These are phyloP conservation scores for Ascochyta rabiei DNA, from an alignment of 2,329 filamentous ascomycete genomes.

Conservation along the genomic window DNA sequence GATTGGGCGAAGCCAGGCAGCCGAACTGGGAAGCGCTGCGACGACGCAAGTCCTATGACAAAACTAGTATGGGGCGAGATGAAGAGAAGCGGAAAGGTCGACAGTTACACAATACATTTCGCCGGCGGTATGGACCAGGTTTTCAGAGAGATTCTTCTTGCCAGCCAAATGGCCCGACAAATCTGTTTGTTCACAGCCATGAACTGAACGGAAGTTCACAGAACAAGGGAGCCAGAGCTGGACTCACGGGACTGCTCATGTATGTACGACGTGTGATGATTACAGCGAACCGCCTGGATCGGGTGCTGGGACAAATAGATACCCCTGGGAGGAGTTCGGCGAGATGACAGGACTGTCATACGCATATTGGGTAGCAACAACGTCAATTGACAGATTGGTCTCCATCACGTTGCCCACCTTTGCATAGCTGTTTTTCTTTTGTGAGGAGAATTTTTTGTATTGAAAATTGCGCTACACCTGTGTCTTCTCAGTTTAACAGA, in stretches of 20 bases:
- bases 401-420: not conserved
- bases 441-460: not conserved
- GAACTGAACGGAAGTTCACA: slow-evolving; percentile 23
- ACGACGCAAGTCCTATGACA: slow-evolving; percentile 36
- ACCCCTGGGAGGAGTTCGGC: not conserved
- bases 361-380: not conserved
- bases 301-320: not conserved
- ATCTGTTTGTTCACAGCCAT: slow-evolving; percentile 47
- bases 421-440: not conserved
- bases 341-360: not conserved
- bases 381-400: not conserved
- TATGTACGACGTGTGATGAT: not conserved
- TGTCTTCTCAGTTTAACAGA: not conserved
- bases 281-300: not conserved
- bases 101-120: slow-evolving; percentile 48
- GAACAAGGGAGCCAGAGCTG: not conserved
- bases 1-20: slow-evolving; percentile 46
- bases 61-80: slow-evolving; percentile 47
- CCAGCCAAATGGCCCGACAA: slow-evolving; percentile 47
- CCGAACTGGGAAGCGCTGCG: slow-evolving; percentile 43
- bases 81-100: slow-evolving; percentile 45
- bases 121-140: slow-evolving; percentile 47
- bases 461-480: not conserved
- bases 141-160: slow-evolving; percentile 44
- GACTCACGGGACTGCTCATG: not conserved